Conservation (phyloP, 2,329 filamentous ascomycete species). For the Aspergillus neoniger region DNA sequence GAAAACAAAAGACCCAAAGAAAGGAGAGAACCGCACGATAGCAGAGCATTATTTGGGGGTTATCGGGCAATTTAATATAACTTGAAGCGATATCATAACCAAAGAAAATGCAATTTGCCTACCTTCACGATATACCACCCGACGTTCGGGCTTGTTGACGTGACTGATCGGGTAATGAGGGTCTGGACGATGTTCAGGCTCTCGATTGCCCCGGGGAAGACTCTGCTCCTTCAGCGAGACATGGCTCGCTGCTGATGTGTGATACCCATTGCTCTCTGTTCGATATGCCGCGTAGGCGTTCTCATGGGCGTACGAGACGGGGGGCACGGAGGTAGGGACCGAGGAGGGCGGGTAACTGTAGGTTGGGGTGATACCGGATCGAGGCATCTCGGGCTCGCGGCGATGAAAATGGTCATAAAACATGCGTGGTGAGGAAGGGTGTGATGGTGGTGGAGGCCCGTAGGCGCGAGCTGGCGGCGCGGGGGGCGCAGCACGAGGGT, state of each 20-base stretch:
- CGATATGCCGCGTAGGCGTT: constrained; percentile 26
- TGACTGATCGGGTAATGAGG: constrained; percentile 13
- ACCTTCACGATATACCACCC: constrained; percentile 32
- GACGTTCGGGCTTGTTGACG: constrained; percentile 19
- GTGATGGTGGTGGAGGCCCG: constrained; percentile 8
- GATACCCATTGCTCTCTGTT: constrained; percentile 25
- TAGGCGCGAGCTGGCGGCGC: constrained; percentile 13
- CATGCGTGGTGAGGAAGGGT: constrained; percentile 4
- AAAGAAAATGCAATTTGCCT: constrained; percentile 15
- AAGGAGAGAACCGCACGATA: neutral
- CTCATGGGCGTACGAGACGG: constrained; percentile 18
- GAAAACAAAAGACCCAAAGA: constrained; percentile 3
- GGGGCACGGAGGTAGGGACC: constrained; percentile 11
- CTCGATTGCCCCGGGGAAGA: constrained; percentile 16
- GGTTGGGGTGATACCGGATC: constrained; percentile 10
- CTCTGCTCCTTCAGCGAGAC: constrained; percentile 24
- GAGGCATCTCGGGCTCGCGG: constrained; percentile 18
- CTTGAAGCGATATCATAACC: neutral
- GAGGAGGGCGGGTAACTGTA: constrained; percentile 16
- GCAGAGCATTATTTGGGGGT: neutral
- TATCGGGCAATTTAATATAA: neutral
- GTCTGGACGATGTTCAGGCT: constrained; percentile 10
- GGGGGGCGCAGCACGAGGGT: constrained; percentile 30
- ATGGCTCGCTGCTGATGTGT: constrained; percentile 25
- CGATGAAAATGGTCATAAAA: constrained; percentile 14